Evolutionary conservation across 2,329 filamentous ascomycete genomes (phyloP).

Genomic region (Torrubiellomyces zombiae): DNA sequence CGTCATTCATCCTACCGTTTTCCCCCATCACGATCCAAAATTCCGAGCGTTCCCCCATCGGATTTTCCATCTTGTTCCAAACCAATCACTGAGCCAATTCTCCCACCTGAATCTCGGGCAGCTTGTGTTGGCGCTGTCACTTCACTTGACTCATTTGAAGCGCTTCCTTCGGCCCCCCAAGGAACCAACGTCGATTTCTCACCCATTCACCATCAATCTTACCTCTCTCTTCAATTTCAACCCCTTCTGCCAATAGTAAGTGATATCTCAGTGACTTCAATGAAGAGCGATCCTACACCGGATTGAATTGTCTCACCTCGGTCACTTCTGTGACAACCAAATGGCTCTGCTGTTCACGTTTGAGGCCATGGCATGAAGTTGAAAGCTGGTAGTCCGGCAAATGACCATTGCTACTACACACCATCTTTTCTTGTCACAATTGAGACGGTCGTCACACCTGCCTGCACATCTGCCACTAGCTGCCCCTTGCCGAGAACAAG

Average conservation of each 20-base stretch:
- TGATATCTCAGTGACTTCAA: no score
- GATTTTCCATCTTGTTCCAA: no score
- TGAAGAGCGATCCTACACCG: no score
- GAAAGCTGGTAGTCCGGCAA: no score
- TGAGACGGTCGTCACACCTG: not conserved
- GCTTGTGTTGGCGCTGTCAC: not conserved
- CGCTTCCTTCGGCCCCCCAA: not conserved
- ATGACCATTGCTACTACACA: not conserved
- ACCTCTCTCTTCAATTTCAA: no score
- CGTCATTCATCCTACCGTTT: constrained; percentile 3
- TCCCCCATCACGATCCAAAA: constrained; percentile 2
- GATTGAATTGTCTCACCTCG: no score
- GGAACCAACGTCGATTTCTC: no score
- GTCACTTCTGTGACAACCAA: no score
- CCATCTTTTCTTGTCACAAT: not conserved
- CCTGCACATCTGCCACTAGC: not conserved
- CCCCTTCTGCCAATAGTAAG: no score
- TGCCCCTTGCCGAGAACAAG: not conserved
- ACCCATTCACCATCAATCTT: not conserved
- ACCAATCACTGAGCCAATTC: no score
- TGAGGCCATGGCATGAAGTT: no score
- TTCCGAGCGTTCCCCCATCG: constrained; percentile 1
- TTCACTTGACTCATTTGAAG: not conserved
- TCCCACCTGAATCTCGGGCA: not conserved
- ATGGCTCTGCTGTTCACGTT: no score